phyloP scores from a whole-genome alignment of 176 grass and related monocot species.

The Oryza glaberrima region DNA sequence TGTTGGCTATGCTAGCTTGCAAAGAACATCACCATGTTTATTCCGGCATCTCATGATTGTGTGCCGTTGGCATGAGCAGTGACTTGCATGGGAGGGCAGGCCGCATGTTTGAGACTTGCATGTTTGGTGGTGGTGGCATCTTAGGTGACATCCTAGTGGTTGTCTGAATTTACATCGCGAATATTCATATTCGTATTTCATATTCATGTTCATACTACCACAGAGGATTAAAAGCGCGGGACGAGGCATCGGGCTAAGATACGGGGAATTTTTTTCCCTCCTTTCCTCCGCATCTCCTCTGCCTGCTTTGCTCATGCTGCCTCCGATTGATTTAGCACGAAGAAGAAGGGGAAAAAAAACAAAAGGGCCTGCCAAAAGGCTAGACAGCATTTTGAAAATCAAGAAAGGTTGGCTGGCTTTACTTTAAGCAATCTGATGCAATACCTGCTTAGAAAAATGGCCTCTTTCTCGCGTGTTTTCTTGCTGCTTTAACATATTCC shows the following conservation, averaged over 20 bases:
- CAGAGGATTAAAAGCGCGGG: constrained; percentile 1
- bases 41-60: constrained; percentile 56
- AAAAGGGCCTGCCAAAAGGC: constrained; percentile 23
- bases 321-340: constrained; percentile 27
- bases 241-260: constrained; percentile 3
- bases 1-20: constrained; percentile 14
- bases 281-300: not conserved
- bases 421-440: constrained; percentile 50
- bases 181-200: constrained; percentile 42
- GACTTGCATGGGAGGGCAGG: constrained; percentile 28
- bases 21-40: not conserved
- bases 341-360: not conserved
- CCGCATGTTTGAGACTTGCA: not conserved
- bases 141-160: constrained; percentile 25
- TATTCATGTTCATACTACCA: not conserved
- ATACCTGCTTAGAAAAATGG: constrained; percentile 43
- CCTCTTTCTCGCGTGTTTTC: constrained; percentile 46
- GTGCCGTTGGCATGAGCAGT: constrained; percentile 25
- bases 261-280: not conserved
- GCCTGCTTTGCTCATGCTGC: not conserved
- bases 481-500: constrained; percentile 57
- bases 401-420: constrained; percentile 32
- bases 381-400: constrained; percentile 48
- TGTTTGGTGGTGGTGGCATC: constrained; percentile 18
- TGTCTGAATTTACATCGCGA: constrained; percentile 53